Evolutionary conservation across 176 grass and related monocot species (phyloP), one percentile per base, ranked within the genome.

Genomic region (Cocos nucifera): DNA sequence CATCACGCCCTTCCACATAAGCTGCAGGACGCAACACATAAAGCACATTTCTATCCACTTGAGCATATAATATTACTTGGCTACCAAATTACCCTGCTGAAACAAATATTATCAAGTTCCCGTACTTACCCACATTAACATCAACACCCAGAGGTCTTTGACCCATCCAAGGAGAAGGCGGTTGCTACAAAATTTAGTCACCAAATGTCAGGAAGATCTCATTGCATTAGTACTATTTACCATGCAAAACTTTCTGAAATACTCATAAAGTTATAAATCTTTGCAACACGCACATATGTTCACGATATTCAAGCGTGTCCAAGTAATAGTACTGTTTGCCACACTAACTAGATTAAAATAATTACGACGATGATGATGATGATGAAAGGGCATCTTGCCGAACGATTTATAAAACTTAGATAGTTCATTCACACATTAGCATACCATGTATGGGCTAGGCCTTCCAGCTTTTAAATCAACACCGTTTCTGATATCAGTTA

Each of bases 41-140:
- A 44, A 44, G 2, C 35, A 44, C 35, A 44, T 14, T 44, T 44
- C 35, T 3, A 39, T 29, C 17, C 58, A 61, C 58, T 35, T 61
- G 18, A 4, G 27, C 53, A 57, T 15, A 39, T 48, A 29, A 0
- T 59, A 44, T 44, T 44, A 44, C 35, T 44, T 44, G 35, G 17
- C 44, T 19, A 50, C 4, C 19, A 5, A 28, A 4, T 71, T 14
- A 14, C 8, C 51, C 50, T 24, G 12, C 49, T 69, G 14, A 68
- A 73, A 59, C 64, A 66, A 57, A 58, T 27, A 22, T 12, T 27
- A 18, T 4, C 21, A 75, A 55, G 60, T 73, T 53, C 53, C 23
- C 54, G 10, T 55, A 80, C 87, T 67, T 79, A 98, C 93, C 84
- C 19, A 88, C 73, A 76, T 98, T 98, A 58, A 98, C 93, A 80